Base-by-base conservation (phyloP, 352 stramenopile species). In the Phytophthora foliorum region DNA sequence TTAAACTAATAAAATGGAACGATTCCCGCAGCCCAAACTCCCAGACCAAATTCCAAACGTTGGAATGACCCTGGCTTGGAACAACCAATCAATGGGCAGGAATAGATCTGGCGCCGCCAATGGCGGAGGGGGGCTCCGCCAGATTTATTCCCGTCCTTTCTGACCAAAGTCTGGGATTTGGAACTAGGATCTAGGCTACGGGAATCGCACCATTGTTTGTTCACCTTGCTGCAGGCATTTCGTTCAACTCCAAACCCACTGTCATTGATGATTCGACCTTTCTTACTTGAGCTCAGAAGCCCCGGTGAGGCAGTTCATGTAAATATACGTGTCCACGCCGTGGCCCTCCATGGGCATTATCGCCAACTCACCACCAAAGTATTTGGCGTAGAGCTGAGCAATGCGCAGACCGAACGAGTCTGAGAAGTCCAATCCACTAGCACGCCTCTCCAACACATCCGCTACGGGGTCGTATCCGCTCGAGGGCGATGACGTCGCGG, bases 311-410 rank as follows among this genome's bases (percentile, higher is more conserved):
- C 85, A 92, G 63, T 89, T 93, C 82, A 92, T 90, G 78, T 95
- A 93, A 83, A 95, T 91, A 82, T 95, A 95, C 59, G 87, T 80
- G 82, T 99, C 98, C 38, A 98, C 98, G 32, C 98, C 98, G 74
- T 98, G 98, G 24, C 98, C 98, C 57, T 99, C 97, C 96, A 99
- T 99, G 29, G 96, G 98, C 92, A 99, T 99, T 54, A 99, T 94
- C 67, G 91, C 95, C 45, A 99, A 81, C 72, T 99, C 98, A 10
- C 98, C 98, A 24, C 97, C 98, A 89, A 99, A 99, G 83, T 99
- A 99, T 55, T 98, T 90, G 31, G 97, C 97, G 71, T 99, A 99
- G 27, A 97, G 92, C 63, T 82, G 81, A 3, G 87, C 87, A 48
- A 95, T 93, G 45, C 97, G 97, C 41, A 99, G 80, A 1, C 97